Base-by-base conservation (phyloP, 805 yeast genomes). In the Dipodascus albidus region DNA sequence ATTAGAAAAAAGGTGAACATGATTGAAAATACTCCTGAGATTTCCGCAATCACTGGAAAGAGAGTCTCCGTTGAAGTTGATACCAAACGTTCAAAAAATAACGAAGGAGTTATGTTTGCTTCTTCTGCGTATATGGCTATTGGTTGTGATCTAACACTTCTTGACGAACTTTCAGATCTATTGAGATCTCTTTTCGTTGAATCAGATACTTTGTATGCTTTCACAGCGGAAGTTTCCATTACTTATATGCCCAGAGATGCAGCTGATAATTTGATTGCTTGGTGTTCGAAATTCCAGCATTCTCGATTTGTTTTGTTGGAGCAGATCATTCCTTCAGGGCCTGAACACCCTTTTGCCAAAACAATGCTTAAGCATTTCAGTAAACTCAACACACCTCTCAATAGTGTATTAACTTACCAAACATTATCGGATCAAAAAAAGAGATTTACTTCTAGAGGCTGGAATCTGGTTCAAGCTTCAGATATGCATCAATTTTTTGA, bases 141-240 rank as follows among this genome's bases (percentile, higher is more conserved):
- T 6, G 85, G 87, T 0, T 87, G 95, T 65, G 83, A 86, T 63
- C 67, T 86, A 56, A 79, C 83, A 52, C 59, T 59, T 0, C 59
- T 74, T 3, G 82, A 77, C 55, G 56, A 66, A 19, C 56, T 63
- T 47, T 62, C 51, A 21, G 61, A 55, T 24, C 58, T 65, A 1
- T 51, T 68, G n/a, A 41, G 55, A 11, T 17, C 52, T 6, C 50
- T 60, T 27, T 57, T 54, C 27, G 52, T 57, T 4, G 49, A 47
- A 47, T 54, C 55, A 4, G 51, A 54, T n/a, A 44, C 59, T 15
- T 50, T 57, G 15, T 54, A 62, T 49, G 72, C 86, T 1, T 87
- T 83, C 62, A 74, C 87, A 42, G 91, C 95, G 0, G 95, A 86
- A 64, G 95, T 87, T 2, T 85, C 95, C 0, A 67, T 87, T 53